Percentiles rank a stretch among this genome's conserved stretches.
These are phyloP conservation scores for Colletotrichum sp. DNA, from an alignment of 2,329 filamentous ascomycete genomes.

Conservation along the genomic window DNA sequence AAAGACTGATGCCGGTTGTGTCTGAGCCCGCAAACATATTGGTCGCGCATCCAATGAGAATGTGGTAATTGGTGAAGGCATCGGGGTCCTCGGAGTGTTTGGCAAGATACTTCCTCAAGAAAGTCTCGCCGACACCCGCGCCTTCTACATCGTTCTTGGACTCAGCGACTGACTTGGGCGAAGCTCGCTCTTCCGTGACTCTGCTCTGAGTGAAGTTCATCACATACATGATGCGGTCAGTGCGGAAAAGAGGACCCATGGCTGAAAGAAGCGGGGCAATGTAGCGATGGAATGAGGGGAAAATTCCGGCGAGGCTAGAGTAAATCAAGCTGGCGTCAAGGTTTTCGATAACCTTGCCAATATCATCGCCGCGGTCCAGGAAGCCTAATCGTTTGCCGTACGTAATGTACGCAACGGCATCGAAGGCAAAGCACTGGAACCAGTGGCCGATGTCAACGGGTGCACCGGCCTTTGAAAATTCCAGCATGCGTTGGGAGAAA, in stretches of 20 bases:
- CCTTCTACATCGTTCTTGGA: conserved; percentile 5
- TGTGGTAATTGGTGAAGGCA: conserved; percentile 42
- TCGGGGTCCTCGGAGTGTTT: conserved; percentile 45
- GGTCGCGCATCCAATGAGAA: conserved; percentile 27
- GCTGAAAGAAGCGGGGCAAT: conserved; percentile 34
- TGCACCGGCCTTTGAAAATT: conserved; percentile 34
- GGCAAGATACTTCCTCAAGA: conserved; percentile 46
- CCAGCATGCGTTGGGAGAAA: conserved; percentile 39
- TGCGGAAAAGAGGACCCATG: conserved; percentile 27
- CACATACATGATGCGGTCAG: conserved; percentile 15
- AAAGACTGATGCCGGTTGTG: conserved; percentile 54
- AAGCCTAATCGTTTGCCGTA: conserved; percentile 45
- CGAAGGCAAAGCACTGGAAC: conserved; percentile 54
- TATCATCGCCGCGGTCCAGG: conserved; percentile 49
- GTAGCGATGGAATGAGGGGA: conserved; percentile 39
- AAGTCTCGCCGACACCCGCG: conserved; percentile 33
- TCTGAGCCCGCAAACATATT: conserved; percentile 45
- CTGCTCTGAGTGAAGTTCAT: conserved; percentile 35
- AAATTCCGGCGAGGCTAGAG: conserved; percentile 45
- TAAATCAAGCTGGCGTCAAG: conserved; percentile 41
- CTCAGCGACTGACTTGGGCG: conserved; percentile 11
- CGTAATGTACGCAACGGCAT: conserved; percentile 58
- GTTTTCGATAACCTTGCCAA: conserved; percentile 43
- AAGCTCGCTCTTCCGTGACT: conserved; percentile 31
- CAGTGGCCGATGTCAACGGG: conserved; percentile 44